Evolutionary conservation across 2,329 filamentous ascomycete genomes (phyloP).

Genomic region (Raffaelea arxii): DNA sequence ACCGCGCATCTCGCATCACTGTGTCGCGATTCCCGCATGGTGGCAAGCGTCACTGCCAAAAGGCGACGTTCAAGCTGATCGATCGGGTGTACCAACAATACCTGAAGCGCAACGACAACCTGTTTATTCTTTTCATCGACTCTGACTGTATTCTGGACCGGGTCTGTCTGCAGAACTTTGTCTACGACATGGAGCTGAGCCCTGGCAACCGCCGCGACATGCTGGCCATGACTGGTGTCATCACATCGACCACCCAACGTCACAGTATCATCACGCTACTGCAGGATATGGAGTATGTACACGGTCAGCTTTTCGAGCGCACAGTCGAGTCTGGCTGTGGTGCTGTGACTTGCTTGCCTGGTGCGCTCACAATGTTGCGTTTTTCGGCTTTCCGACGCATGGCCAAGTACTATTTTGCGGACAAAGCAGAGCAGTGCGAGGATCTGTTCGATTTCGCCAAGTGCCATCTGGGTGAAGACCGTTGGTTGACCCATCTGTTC

Average conservation of each 20-base stretch:
- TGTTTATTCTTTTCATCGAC: slow-evolving; percentile 95
- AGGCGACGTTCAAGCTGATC: slow-evolving; percentile 84
- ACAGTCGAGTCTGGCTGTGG: slow-evolving; percentile 93
- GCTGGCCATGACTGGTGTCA: slow-evolving; percentile 96
- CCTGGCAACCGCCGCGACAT: slow-evolving; percentile 86
- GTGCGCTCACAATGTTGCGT: slow-evolving; percentile 88
- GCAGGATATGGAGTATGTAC: slow-evolving; percentile 97
- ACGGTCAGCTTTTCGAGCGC: slow-evolving; percentile 91
- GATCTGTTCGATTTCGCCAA: slow-evolving; percentile 97
- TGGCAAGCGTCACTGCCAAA: slow-evolving; percentile 89
- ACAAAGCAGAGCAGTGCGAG: slow-evolving; percentile 90
- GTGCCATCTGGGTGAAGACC: slow-evolving; percentile 87
- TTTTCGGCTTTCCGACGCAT: slow-evolving; percentile 95
- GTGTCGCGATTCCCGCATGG: slow-evolving; percentile 89
- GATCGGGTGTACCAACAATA: slow-evolving; percentile 88
- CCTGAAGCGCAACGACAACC: slow-evolving; percentile 74
- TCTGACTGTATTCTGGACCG: slow-evolving; percentile 91
- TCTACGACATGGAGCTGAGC: slow-evolving; percentile 97
- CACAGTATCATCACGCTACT: slow-evolving; percentile 84
- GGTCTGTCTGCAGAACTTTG: slow-evolving; percentile 90
- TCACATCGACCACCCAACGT: slow-evolving; percentile 84
- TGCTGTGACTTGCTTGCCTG: slow-evolving; percentile 87
- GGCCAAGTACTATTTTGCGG: slow-evolving; percentile 97
- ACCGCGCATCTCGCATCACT: slow-evolving; percentile 74
- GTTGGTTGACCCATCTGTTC: slow-evolving; percentile 95